Conservation (phyloP, 2,329 filamentous ascomycete species). For the Sporothrix humicola region DNA sequence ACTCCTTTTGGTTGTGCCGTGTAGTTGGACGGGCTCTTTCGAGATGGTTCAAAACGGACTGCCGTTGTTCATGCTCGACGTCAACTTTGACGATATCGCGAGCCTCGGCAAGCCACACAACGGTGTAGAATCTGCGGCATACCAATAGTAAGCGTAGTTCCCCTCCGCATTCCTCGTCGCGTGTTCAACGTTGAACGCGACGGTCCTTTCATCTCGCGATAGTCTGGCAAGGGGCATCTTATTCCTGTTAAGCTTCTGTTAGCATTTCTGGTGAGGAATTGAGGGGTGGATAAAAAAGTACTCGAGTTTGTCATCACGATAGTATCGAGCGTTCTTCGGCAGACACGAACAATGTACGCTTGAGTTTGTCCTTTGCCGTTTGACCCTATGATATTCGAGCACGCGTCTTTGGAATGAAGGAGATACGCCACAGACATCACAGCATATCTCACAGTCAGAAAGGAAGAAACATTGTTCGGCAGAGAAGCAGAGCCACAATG, state of each 20-base stretch:
- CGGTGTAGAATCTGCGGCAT: slow-evolving; percentile 4
- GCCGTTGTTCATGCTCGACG: neutral
- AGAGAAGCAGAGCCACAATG: slow-evolving; percentile 16
- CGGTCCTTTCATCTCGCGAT: slow-evolving; percentile 12
- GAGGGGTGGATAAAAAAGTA: neutral
- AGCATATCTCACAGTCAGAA: too few species aligned
- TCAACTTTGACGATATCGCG: neutral
- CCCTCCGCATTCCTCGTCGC: slow-evolving; percentile 8
- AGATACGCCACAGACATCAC: neutral
- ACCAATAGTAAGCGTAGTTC: neutral
- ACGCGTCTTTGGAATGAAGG: slow-evolving; percentile 12
- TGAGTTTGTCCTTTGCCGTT: too few species aligned
- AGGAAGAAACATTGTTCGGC: neutral
- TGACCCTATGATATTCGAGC: neutral
- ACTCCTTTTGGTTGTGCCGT: neutral
- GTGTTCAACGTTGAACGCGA: neutral
- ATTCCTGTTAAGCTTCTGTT: neutral
- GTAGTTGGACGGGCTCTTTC: neutral
- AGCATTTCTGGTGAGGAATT: neutral
- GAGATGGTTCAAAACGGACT: neutral
- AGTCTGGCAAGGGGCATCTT: neutral
- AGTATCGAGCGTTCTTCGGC: too few species aligned
- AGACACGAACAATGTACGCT: too few species aligned
- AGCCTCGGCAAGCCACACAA: neutral
- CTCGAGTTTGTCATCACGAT: neutral